Evolutionary conservation across 441 rosid species (phyloP).

Genomic region (Cnidoscolus chayamansa): DNA sequence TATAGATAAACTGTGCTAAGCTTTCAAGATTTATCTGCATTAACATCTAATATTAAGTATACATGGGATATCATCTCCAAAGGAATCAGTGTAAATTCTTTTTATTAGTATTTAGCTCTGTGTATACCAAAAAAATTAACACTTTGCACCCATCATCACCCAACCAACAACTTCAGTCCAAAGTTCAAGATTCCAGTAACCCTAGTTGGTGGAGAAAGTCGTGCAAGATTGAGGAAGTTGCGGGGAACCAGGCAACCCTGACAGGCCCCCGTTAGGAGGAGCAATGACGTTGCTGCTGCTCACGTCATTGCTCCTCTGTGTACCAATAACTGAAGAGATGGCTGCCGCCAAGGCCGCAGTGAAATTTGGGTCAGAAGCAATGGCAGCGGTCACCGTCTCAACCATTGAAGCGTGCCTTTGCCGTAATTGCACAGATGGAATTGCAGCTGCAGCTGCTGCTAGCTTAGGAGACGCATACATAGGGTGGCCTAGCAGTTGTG

Average conservation of each 20-base stretch:
- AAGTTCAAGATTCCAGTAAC: not conserved
- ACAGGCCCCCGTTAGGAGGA: constrained; percentile 28
- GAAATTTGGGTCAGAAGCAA: constrained; percentile 76
- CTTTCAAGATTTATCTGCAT: constrained; percentile 15
- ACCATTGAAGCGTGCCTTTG: constrained; percentile 48
- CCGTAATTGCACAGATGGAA: constrained; percentile 32
- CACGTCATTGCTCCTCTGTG: constrained; percentile 26
- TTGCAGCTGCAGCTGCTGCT: constrained; percentile 14
- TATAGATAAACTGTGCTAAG: constrained; percentile 5
- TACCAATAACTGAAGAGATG: constrained; percentile 52
- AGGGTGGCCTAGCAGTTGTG: constrained; percentile 38
- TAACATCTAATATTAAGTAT: no score
- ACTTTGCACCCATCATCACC: not conserved
- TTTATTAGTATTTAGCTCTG: not conserved
- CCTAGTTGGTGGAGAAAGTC: constrained; percentile 69
- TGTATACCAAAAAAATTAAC: not conserved
- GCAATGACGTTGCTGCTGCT: constrained; percentile 19
- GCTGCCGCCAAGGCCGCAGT: constrained; percentile 80
- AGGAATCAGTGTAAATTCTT: not conserved
- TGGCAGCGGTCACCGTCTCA: constrained; percentile 64
- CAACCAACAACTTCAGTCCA: not conserved
- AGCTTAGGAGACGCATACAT: constrained; percentile 27
- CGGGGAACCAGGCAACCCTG: constrained; percentile 54
- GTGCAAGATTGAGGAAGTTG: constrained; percentile 89
- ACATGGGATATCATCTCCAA: not conserved